Conservation (phyloP, 2,329 filamentous ascomycete genomes). For the Furcasterigmium furcatum region DNA sequence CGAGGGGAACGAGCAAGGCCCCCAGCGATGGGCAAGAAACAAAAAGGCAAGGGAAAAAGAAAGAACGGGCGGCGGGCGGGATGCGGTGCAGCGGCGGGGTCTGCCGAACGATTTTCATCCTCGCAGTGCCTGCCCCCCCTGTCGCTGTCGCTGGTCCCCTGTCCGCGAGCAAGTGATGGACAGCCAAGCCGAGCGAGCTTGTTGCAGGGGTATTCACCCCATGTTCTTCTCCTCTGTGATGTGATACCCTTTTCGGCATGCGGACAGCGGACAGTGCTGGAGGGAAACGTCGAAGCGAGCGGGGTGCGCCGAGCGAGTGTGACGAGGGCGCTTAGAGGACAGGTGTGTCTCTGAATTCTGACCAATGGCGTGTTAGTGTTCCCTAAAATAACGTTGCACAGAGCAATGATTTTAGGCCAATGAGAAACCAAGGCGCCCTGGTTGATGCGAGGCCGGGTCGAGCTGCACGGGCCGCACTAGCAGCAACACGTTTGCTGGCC, state of each 20-base stretch:
- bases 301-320: no score
- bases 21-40: not conserved
- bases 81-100: slow-evolving; percentile 1
- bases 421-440: slow-evolving; percentile 6
- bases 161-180: slow-evolving; percentile 10
- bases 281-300: no score
- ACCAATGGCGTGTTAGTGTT: slow-evolving; percentile 21
- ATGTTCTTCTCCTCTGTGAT: not conserved
- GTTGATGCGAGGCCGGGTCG: not conserved
- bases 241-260: slow-evolving; percentile 4
- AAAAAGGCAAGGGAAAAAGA: not conserved
- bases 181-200: not conserved
- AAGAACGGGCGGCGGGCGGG: not conserved
- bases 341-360: slow-evolving; percentile 3
- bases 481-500: not conserved
- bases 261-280: not conserved
- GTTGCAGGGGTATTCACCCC: not conserved
- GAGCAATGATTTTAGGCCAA: slow-evolving; percentile 23
- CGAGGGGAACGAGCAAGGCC: no score
- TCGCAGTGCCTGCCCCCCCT: no score
- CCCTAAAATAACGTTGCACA: slow-evolving; percentile 19
- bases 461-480: not conserved
- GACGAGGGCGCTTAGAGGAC: slow-evolving; percentile 11
- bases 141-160: no score
- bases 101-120: not conserved